Base-by-base conservation (phyloP, 2,329 filamentous ascomycete species). In the Fusarium sulawesiense region DNA sequence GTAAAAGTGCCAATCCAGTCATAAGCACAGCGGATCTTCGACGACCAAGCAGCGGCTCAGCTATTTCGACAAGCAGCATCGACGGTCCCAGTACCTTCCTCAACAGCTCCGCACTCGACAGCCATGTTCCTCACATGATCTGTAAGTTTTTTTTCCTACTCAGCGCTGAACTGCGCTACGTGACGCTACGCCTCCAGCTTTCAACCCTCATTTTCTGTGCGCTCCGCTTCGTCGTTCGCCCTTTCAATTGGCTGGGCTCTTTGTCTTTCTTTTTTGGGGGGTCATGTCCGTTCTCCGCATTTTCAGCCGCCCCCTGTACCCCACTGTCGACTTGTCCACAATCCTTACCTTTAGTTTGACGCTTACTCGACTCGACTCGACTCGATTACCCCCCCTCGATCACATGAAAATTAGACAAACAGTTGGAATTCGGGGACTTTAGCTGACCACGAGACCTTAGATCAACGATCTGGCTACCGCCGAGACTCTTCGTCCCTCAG, bases 71-170 rank as follows among this genome's bases (percentile, higher is more conserved):
- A 53, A 76, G 75, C 66, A 77, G 76, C 65, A 71, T 75, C 50
- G 72, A 78, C 49, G 75, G 74, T 13, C 70, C 68, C 32, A 66
- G 69, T 44, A 62, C 68, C 41, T 75, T 74, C 45, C 68, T 77
- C 32, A 71, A 71, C 67, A 76, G 72, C 67, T 73, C 73, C 37
- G 73, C 67, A 49, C 69, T 78, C 48, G 82, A 85, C 44, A 79
- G 79, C 75, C 84, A 85, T 70, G 79, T 83, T 60, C 81, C 83
- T 70, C 82, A 84, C 76, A 78, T 84, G 74, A 78, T 84, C 70
- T 84, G 84, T 86, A 82, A 83, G 84, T 82, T 62, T 70, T 62
- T 70, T 63, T 63, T 32, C 30, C 30, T 41, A n/a, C 23, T 42
- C 25, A 37, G 34, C 34, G 34, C 34, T 53, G 25, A 25, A 41